Evolutionary conservation across 345 rosid species (phyloP).

Genomic region (Odontarrhena argentea): DNA sequence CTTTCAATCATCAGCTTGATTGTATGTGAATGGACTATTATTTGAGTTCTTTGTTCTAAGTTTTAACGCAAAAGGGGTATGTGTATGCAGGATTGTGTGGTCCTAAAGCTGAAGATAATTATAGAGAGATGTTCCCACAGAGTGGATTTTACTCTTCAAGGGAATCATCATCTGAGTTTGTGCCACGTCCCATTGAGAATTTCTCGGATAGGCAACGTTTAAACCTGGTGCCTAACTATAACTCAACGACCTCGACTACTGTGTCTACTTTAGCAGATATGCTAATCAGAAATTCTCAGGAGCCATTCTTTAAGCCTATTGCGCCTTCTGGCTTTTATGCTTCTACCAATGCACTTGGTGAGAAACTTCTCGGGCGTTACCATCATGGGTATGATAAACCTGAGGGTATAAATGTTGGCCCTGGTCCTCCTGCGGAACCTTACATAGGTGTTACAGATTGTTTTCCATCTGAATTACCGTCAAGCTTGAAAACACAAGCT

Average conservation of each 20-base stretch:
- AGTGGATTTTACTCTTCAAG: constrained; percentile 35
- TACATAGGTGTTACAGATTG: constrained; percentile 4
- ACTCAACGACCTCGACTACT: constrained; percentile 39
- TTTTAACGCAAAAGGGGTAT: not conserved
- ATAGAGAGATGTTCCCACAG: constrained; percentile 42
- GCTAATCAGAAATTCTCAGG: constrained; percentile 41
- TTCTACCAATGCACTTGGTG: constrained; percentile 31
- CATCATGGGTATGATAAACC: constrained; percentile 40
- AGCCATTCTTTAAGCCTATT: constrained; percentile 37
- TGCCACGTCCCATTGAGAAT: constrained; percentile 35
- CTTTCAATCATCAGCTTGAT: not conserved
- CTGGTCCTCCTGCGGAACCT: constrained; percentile 38
- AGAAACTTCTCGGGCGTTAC: constrained; percentile 21
- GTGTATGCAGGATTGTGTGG: constrained; percentile 48
- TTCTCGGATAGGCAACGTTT: constrained; percentile 42
- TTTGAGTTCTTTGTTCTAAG: not conserved
- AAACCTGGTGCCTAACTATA: constrained; percentile 36
- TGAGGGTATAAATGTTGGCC: constrained; percentile 32
- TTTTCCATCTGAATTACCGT: constrained; percentile 43
- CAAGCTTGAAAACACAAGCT: constrained; percentile 38
- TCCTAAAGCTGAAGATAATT: constrained; percentile 36
- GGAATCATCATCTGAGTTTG: constrained; percentile 44
- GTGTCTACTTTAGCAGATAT: constrained; percentile 42
- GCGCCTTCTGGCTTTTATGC: constrained; percentile 23
- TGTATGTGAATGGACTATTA: no score